A percentile compares a stretch with the other conserved stretches of the same genome.
phyloP scores from a whole-genome alignment of 371 early-diverging fungal species.

The Umbelopsis sp. region DNA sequence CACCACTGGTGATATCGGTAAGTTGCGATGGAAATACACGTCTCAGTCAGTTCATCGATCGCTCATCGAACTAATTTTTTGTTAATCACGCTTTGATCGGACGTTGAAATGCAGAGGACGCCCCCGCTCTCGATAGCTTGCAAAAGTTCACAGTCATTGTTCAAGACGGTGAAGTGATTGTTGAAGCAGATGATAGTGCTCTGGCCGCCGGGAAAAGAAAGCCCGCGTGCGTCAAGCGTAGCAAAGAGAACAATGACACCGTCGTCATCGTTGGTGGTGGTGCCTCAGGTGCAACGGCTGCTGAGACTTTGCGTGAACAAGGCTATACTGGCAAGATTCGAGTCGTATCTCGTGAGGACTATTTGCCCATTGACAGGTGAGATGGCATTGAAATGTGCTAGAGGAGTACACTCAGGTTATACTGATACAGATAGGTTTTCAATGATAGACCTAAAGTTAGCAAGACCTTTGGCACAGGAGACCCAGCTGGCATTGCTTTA shows the following conservation, averaged over 20 bases:
- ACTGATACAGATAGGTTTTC: not conserved
- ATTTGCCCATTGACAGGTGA: slow-evolving; percentile 56
- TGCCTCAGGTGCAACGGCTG: slow-evolving; percentile 50
- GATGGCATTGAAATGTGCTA: not conserved
- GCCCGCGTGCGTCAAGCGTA: slow-evolving; percentile 30
- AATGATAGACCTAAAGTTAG: slow-evolving; percentile 46
- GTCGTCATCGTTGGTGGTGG: slow-evolving; percentile 60
- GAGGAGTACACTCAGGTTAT: not conserved
- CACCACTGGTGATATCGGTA: slow-evolving; percentile 56
- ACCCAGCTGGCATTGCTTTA: slow-evolving; percentile 35
- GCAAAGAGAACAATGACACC: slow-evolving; percentile 20
- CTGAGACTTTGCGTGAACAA: slow-evolving; percentile 48
- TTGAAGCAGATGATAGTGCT: slow-evolving; percentile 37
- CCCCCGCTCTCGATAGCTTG: slow-evolving; percentile 53
- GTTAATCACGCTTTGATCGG: not conserved
- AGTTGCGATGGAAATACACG: not conserved
- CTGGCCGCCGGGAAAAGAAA: slow-evolving; percentile 35
- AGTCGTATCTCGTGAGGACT: slow-evolving; percentile 47
- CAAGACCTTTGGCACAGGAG: slow-evolving; percentile 42
- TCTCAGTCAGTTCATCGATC: too few species aligned
- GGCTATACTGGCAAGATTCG: slow-evolving; percentile 49
- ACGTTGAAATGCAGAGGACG: slow-evolving; percentile 42
- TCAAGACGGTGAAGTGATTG: slow-evolving; percentile 42
- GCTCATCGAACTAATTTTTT: too few species aligned
- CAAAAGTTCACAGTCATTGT: slow-evolving; percentile 36